phyloP scores from a whole-genome alignment of 1,284 basidiomycete species.

The Cutaneotrichosporon sp. region DNA sequence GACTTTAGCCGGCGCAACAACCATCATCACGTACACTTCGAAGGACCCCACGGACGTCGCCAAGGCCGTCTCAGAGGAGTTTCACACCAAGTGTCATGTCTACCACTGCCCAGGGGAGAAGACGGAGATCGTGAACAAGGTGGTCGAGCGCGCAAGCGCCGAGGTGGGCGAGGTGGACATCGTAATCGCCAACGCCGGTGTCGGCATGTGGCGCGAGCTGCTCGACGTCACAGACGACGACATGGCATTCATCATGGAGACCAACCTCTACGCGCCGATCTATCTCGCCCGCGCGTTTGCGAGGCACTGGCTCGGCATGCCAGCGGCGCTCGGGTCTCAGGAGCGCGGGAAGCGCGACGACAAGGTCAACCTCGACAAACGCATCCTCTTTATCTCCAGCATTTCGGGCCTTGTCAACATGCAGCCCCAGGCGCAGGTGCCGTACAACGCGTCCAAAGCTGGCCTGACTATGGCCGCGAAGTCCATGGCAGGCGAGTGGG shows the following conservation, averaged over 20 bases:
- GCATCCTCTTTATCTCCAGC: slow-evolving; percentile 46
- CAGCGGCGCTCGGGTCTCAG: slow-evolving; percentile 11
- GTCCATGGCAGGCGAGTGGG: slow-evolving; percentile 48
- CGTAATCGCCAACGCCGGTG: slow-evolving; percentile 37
- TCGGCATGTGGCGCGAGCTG: slow-evolving; percentile 40
- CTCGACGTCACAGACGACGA: slow-evolving; percentile 37
- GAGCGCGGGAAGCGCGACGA: not conserved
- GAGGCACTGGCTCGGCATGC: slow-evolving; percentile 38
- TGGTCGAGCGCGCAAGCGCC: slow-evolving; percentile 1
- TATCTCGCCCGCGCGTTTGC: slow-evolving; percentile 42
- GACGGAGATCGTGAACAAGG: slow-evolving; percentile 29
- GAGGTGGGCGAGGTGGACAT: slow-evolving; percentile 11
- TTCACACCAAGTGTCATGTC: slow-evolving; percentile 11
- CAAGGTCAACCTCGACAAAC: slow-evolving; percentile 30
- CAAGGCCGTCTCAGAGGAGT: slow-evolving; percentile 12
- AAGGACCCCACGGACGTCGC: slow-evolving; percentile 23
- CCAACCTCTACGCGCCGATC: slow-evolving; percentile 43
- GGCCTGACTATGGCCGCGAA: slow-evolving; percentile 43
- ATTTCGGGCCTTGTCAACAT: slow-evolving; percentile 46
- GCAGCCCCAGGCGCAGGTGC: slow-evolving; percentile 44
- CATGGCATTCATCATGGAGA: slow-evolving; percentile 23
- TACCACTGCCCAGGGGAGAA: slow-evolving; percentile 38
- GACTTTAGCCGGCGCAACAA: slow-evolving; percentile 30
- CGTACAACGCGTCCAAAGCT: slow-evolving; percentile 48
- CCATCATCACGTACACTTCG: slow-evolving; percentile 45